Percentiles rank a stretch among this genome's conserved stretches.
Evolutionary conservation across 164 flowering plant species (phyloP).

Genomic region (Piper longum): DNA sequence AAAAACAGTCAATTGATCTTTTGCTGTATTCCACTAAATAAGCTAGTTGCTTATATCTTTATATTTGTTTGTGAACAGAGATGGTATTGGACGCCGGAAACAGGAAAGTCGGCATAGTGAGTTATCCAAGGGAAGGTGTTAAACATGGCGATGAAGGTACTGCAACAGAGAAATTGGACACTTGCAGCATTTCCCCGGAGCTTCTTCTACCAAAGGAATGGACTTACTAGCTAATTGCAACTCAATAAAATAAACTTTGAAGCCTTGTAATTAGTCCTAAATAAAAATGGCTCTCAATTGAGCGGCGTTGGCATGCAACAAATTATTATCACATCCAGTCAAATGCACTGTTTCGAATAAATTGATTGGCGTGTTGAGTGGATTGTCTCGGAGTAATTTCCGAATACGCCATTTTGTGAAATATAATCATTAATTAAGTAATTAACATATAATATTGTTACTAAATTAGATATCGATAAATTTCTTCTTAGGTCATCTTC

Average conservation of each 20-base stretch:
- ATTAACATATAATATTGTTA: no score
- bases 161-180: background rate
- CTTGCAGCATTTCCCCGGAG: conserved; percentile 29
- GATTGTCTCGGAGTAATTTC: no score
- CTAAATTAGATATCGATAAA: no score
- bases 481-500: no score
- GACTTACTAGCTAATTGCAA: conserved; percentile 39
- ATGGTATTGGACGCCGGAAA: background rate
- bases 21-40: background rate
- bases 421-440: no score
- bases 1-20: background rate
- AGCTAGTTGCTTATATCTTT: background rate
- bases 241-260: background rate
- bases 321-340: no score
- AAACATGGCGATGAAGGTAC: background rate
- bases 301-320: no score
- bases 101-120: background rate
- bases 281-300: no score
- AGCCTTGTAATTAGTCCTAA: background rate
- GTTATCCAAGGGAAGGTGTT: background rate
- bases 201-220: conserved; percentile 79
- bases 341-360: no score
- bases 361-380: no score
- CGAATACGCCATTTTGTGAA: no score
- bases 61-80: conserved; percentile 15